Evolutionary conservation across 2,329 filamentous ascomycete species (phyloP).

Genomic region (Aspergillus unguis): DNA sequence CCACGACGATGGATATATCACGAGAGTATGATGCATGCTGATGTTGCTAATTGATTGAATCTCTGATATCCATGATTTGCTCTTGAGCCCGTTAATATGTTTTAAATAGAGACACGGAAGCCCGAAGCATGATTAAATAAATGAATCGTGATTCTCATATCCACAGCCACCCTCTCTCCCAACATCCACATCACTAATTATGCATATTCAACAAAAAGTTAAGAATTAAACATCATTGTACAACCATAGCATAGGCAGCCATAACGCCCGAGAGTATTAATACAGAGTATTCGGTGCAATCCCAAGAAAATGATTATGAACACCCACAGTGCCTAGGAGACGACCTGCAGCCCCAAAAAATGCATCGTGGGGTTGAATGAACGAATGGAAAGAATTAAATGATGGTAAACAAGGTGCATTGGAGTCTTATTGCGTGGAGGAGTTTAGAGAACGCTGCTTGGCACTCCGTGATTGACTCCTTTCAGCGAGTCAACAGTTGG

Average conservation of each 20-base stretch:
- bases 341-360: constrained; percentile 32
- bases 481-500: constrained; percentile 34
- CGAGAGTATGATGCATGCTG: too few relatives aligned
- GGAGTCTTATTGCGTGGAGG: neutral
- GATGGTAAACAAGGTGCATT: neutral
- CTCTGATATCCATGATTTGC: too few relatives aligned
- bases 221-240: constrained; percentile 25
- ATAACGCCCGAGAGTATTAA: constrained; percentile 28
- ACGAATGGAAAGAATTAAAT: neutral
- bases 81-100: too few relatives aligned
- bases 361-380: neutral
- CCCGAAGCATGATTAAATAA: neutral
- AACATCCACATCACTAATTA: constrained; percentile 5
- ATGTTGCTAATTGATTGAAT: too few relatives aligned
- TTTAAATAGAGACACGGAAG: neutral
- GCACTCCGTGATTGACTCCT: constrained; percentile 36
- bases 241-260: constrained; percentile 18
- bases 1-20: too few relatives aligned
- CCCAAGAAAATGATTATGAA: constrained; percentile 13
- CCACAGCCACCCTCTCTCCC: constrained; percentile 4
- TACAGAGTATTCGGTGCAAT: constrained; percentile 25
- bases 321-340: constrained; percentile 24
- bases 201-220: constrained; percentile 11
- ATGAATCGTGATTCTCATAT: constrained; percentile 10
- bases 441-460: constrained; percentile 40